Evolutionary conservation across 73 alveolate genomes (phyloP).

Genomic region (Halteria grandinella): DNA sequence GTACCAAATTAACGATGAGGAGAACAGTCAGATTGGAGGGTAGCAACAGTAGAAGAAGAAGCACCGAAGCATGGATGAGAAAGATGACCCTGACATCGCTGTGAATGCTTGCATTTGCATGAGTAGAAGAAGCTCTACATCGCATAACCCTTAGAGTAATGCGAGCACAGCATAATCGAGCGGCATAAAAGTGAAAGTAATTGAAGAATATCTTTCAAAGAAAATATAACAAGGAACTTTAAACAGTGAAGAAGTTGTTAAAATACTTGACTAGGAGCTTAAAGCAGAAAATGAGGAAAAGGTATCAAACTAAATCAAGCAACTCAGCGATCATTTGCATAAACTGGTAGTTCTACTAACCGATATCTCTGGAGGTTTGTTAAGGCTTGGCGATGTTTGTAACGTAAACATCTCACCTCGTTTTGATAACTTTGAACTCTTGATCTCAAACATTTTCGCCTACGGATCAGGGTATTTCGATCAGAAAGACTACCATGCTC

Average conservation of each 20-base stretch:
- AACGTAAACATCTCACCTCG: not conserved
- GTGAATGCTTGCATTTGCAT: too few relatives aligned
- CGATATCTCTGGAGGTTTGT: slow-evolving; percentile 44
- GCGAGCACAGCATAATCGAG: too few relatives aligned
- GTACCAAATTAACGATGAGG: too few relatives aligned
- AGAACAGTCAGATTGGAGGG: too few relatives aligned
- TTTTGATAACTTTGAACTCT: slow-evolving; percentile 19
- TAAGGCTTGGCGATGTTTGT: slow-evolving; percentile 30
- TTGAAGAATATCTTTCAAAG: not conserved
- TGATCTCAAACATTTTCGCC: not conserved
- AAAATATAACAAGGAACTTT: not conserved
- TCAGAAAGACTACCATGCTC: not conserved
- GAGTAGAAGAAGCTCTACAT: too few relatives aligned
- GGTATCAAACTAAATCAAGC: not conserved
- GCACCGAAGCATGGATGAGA: too few relatives aligned
- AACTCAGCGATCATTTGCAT: not conserved
- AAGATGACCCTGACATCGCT: too few relatives aligned
- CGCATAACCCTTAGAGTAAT: too few relatives aligned
- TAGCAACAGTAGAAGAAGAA: too few relatives aligned
- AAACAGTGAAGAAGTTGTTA: not conserved
- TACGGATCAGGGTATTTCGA: slow-evolving; percentile 12
- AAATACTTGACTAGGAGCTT: not conserved
- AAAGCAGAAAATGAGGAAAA: not conserved
- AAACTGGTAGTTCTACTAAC: not conserved
- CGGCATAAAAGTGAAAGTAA: not conserved